Conservation (phyloP, 2,329 filamentous ascomycete genomes). For the Stemphylium beticola region DNA sequence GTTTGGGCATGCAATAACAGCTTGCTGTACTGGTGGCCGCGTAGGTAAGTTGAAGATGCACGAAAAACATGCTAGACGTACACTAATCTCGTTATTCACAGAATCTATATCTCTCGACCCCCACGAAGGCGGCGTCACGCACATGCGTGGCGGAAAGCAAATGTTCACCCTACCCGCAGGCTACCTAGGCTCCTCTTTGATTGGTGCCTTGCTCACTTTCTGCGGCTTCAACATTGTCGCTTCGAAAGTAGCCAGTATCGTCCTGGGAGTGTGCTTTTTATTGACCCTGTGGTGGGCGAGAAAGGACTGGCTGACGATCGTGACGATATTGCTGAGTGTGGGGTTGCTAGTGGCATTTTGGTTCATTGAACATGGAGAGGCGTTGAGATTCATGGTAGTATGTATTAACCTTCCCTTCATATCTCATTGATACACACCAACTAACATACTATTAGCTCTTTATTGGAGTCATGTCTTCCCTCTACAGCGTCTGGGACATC, state of each 20-base stretch:
- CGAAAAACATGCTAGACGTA: too few species aligned
- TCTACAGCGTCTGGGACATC: slow-evolving; percentile 86
- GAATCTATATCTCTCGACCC: slow-evolving; percentile 77
- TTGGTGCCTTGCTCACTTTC: slow-evolving; percentile 78
- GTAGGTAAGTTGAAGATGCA: slow-evolving; percentile 50
- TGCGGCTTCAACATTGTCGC: slow-evolving; percentile 83
- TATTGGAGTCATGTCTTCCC: slow-evolving; percentile 80
- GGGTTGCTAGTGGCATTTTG: slow-evolving; percentile 75
- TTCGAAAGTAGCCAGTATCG: slow-evolving; percentile 77
- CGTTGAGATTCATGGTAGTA: slow-evolving; percentile 73
- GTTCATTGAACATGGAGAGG: slow-evolving; percentile 79
- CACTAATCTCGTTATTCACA: too few species aligned
- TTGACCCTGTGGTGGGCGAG: slow-evolving; percentile 84
- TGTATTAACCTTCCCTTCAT: slow-evolving; percentile 34
- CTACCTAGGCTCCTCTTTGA: slow-evolving; percentile 77
- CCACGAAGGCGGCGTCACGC: slow-evolving; percentile 77
- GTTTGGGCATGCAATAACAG: slow-evolving; percentile 75
- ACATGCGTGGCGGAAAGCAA: slow-evolving; percentile 74
- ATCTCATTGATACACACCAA: too few species aligned
- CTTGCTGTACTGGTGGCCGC: slow-evolving; percentile 72
- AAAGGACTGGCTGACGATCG: slow-evolving; percentile 77
- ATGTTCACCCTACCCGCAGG: slow-evolving; percentile 77
- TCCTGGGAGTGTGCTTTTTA: slow-evolving; percentile 74
- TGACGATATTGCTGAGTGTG: slow-evolving; percentile 72
- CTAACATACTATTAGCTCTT: slow-evolving; percentile 62